These are phyloP conservation scores for Penicillium fimorum DNA, from an alignment of 495 filamentous ascomycete genomes.

Conservation along the genomic window DNA sequence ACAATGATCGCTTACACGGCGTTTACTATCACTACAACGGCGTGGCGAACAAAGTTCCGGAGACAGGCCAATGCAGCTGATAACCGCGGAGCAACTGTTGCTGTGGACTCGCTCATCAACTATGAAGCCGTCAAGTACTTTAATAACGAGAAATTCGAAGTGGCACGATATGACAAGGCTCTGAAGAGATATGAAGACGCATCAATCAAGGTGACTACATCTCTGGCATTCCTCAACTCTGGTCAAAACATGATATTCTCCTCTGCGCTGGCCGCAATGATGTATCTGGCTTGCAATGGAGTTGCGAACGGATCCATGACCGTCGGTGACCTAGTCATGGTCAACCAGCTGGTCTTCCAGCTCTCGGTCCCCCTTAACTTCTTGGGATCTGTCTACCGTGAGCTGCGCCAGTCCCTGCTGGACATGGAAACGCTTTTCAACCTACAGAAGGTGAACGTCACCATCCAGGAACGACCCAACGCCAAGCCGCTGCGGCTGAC, in stretches of 20 bases:
- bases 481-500: constrained; percentile 69
- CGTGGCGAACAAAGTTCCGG: constrained; percentile 95
- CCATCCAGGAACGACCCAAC: constrained; percentile 70
- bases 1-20: constrained; percentile 94
- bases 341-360: constrained; percentile 98
- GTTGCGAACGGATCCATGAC: constrained; percentile 78
- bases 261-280: constrained; percentile 92
- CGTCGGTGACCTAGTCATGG: constrained; percentile 96
- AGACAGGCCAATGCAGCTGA: constrained; percentile 94
- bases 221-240: constrained; percentile 87
- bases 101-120: constrained; percentile 95
- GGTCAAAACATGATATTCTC: constrained; percentile 99
- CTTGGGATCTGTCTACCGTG: constrained; percentile 91
- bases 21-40: constrained; percentile 92
- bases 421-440: constrained; percentile 99
- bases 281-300: constrained; percentile 90
- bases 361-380: constrained; percentile 96
- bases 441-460: constrained; percentile 95
- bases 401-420: constrained; percentile 87
- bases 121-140: constrained; percentile 99
- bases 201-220: constrained; percentile 94
- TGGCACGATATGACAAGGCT: constrained; percentile 83
- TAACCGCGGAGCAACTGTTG: constrained; percentile 91
- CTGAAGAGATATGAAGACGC: constrained; percentile 85
- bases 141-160: constrained; percentile 96